Conservation (phyloP, 345 rosid genomes). For the Balakata baccata region DNA sequence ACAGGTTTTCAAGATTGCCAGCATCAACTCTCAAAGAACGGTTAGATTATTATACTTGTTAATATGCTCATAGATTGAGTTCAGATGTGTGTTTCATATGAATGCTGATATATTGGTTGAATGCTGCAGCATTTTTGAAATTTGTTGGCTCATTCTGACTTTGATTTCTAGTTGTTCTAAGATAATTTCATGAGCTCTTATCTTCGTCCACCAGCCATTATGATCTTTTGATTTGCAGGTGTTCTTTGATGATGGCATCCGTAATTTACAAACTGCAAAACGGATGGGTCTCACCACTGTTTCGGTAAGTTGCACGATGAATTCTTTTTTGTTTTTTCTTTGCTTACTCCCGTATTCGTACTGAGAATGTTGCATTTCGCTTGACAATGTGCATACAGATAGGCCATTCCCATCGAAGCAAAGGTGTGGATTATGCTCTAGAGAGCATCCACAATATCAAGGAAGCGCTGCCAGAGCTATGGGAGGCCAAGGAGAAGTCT, state of each 20-base stretch:
- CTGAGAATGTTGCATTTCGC: background rate
- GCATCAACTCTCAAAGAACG: slow-evolving; percentile 57
- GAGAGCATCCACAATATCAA: slow-evolving; percentile 79
- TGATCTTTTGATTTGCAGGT: slow-evolving; percentile 14
- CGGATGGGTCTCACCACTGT: slow-evolving; percentile 21
- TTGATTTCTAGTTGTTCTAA: background rate
- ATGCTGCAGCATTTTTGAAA: background rate
- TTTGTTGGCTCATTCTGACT: background rate
- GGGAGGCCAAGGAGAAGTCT: slow-evolving; percentile 49
- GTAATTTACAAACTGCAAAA: slow-evolving; percentile 20
- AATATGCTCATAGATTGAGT: background rate
- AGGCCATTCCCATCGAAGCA: slow-evolving; percentile 56
- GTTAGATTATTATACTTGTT: slow-evolving; percentile 34
- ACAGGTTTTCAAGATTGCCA: slow-evolving; percentile 55
- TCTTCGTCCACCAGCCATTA: background rate
- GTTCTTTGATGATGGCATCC: slow-evolving; percentile 30
- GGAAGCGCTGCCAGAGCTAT: slow-evolving; percentile 75
- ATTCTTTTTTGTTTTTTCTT: background rate
- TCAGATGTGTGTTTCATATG: background rate
- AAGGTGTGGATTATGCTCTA: slow-evolving; percentile 65
- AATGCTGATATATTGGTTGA: background rate
- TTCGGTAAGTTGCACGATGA: slow-evolving; percentile 13
- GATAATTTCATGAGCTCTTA: background rate
- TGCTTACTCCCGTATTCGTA: too few species aligned
- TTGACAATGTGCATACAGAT: slow-evolving; percentile 37